A percentile compares a stretch with the other conserved stretches of the same genome.
Conservation (phyloP, 1,284 basidiomycete genomes). For the Porodaedalea pini region DNA sequence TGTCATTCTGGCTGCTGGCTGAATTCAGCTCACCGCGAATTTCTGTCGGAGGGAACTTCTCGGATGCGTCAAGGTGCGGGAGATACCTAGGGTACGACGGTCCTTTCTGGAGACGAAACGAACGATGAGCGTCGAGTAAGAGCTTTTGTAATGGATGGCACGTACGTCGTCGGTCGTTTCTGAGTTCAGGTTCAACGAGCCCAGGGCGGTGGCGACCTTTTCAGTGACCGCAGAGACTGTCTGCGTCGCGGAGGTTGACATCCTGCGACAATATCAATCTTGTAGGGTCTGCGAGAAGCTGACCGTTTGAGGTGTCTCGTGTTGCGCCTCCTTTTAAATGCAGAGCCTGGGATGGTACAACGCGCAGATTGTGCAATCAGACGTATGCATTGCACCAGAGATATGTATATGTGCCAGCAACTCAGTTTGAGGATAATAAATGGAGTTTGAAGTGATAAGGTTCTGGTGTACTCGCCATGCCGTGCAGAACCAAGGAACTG, state of each 20-base stretch:
- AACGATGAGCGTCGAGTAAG: background rate
- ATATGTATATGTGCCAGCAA: too few relatives aligned
- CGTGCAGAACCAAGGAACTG: too few relatives aligned
- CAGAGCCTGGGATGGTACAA: background rate
- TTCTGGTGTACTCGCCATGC: background rate
- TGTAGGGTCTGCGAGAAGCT: background rate
- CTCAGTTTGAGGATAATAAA: too few relatives aligned
- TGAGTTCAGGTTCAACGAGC: slow-evolving; percentile 17
- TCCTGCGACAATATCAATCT: slow-evolving; percentile 10
- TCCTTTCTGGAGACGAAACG: slow-evolving; percentile 28
- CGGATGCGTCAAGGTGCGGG: slow-evolving; percentile 40
- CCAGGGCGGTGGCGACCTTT: slow-evolving; percentile 12
- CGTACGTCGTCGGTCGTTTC: slow-evolving; percentile 2
- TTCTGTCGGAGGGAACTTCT: slow-evolving; percentile 43
- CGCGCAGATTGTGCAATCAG: slow-evolving; percentile 6
- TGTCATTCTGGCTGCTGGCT: too few relatives aligned
- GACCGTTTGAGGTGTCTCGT: background rate
- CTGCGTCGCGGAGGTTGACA: slow-evolving; percentile 25
- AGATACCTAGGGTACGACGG: slow-evolving; percentile 46
- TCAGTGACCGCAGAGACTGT: slow-evolving; percentile 16
- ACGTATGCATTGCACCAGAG: background rate
- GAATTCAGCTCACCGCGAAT: slow-evolving; percentile 35
- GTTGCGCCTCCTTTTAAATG: background rate
- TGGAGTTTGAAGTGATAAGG: background rate
- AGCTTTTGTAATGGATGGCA: slow-evolving; percentile 15